Conservation (phyloP, 129 eudicot species). For the Flaveria brownii region DNA sequence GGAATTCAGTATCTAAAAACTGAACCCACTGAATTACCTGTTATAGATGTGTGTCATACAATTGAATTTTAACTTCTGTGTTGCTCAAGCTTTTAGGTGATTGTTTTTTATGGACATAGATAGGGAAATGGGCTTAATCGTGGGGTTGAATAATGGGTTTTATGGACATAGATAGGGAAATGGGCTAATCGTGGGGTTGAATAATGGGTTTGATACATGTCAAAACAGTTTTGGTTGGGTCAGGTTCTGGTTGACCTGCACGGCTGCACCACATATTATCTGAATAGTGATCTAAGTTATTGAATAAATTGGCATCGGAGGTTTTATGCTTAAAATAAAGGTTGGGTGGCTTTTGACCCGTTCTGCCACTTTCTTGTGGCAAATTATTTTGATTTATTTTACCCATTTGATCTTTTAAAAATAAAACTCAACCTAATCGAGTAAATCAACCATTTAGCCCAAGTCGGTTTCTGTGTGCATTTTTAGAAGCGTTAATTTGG, state of each 20-base stretch:
- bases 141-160: background rate
- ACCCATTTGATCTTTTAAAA: background rate
- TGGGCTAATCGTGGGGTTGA: background rate
- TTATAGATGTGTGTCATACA: background rate
- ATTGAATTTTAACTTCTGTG: background rate
- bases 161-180: background rate
- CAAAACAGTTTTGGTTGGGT: slow-evolving; percentile 1
- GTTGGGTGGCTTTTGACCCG: background rate
- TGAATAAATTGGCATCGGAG: background rate
- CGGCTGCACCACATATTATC: background rate
- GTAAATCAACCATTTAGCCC: background rate
- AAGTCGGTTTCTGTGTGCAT: background rate
- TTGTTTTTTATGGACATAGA: background rate
- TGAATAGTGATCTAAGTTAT: background rate
- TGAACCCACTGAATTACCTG: background rate
- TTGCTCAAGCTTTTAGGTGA: background rate
- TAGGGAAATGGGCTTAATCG: background rate
- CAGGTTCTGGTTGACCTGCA: background rate
- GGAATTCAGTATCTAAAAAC: background rate
- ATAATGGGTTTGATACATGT: background rate
- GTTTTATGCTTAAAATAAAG: background rate
- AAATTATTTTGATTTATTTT: background rate
- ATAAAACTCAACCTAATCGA: background rate
- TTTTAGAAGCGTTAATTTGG: background rate
- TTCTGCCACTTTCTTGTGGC: background rate